phyloP scores from a whole-genome alignment of 164 flowering plant species.

The Malania oleifera region DNA sequence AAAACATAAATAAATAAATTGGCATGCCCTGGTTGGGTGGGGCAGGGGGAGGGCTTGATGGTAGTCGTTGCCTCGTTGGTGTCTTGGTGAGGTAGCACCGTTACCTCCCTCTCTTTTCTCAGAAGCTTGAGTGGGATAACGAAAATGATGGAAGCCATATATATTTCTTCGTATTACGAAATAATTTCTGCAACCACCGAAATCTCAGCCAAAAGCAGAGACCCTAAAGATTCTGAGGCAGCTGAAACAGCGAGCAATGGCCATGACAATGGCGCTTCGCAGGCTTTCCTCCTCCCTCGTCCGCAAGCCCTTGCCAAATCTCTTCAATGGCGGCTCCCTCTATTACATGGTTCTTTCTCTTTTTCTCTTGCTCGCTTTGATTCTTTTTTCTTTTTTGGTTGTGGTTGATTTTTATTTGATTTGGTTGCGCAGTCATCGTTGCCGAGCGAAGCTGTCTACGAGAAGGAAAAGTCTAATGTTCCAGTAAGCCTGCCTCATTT shows the following conservation, averaged over 20 bases:
- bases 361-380: background rate
- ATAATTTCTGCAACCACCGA: conserved; percentile 26
- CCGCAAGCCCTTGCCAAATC: conserved; percentile 59
- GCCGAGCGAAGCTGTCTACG: conserved; percentile 73
- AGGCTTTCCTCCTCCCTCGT: conserved; percentile 71
- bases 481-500: conserved; percentile 32
- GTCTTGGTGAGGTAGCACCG: no score
- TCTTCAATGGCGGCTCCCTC: conserved; percentile 49
- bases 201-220: conserved; percentile 21
- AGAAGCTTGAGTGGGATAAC: no score
- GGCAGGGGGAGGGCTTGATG: no score
- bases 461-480: conserved; percentile 63
- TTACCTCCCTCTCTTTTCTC: no score
- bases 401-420: background rate
- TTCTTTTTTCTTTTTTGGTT: background rate
- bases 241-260: conserved; percentile 38
- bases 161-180: background rate
- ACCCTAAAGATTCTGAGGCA: background rate
- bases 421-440: conserved; percentile 57
- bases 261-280: conserved; percentile 93
- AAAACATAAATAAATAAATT: no score
- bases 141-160: no score
- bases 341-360: conserved; percentile 52
- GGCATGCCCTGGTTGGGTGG: no score
- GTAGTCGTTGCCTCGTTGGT: no score